Evolutionary conservation across 139 green algal species (phyloP), one percentile per base, ranked within the genome.

Genomic region (Chlorella sp.): DNA sequence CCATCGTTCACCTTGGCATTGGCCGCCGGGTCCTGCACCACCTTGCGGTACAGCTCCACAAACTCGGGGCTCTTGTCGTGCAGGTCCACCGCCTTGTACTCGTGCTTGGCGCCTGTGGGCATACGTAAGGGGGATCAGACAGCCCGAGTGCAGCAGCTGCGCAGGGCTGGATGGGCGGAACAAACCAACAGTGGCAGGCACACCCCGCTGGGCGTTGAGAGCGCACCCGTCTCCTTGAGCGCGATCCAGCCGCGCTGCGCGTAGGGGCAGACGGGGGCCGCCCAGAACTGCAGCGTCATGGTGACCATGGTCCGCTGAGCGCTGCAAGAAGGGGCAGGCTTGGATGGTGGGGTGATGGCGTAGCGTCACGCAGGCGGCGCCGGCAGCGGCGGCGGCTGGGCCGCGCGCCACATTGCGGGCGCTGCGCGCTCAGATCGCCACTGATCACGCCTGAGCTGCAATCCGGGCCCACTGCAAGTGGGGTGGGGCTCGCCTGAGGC

Each of bases 41-140:
- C 25, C 21, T 38, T 32, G 56, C 74, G 74, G 74, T 81, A 81
- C 74, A 81, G 74, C 74, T 69, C 32, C 20, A 81, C 74, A 81
- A 81, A 81, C 74, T 81, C 74, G 0, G 36, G 47, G 12, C 47
- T 38, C 74, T 81, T 81, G 56, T 81, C 51, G 74, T 81, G 74
- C 74, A 81, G 74, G 34, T 81, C 74, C 20, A 81, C 74, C 1
- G 74, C 36, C 36, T 81, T 81, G 74, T 57, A 81, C 56, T 81
- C 74, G 51, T 71, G 69, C 0, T 60, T 56, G 23, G 36, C 74
- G 20, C 74, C 74, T 51, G 74, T 3, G 13, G 41, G n/a, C n/a
- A n/a, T n/a, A n/a, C n/a, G n/a, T n/a, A n/a, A n/a, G n/a, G n/a
- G n/a, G n/a, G n/a, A n/a, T n/a, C n/a, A n/a, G n/a, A n/a, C n/a